Evolutionary conservation across 78 protist genomes (phyloP).

Genomic region (slime mould (Dictyostelium discoideum)): DNA sequence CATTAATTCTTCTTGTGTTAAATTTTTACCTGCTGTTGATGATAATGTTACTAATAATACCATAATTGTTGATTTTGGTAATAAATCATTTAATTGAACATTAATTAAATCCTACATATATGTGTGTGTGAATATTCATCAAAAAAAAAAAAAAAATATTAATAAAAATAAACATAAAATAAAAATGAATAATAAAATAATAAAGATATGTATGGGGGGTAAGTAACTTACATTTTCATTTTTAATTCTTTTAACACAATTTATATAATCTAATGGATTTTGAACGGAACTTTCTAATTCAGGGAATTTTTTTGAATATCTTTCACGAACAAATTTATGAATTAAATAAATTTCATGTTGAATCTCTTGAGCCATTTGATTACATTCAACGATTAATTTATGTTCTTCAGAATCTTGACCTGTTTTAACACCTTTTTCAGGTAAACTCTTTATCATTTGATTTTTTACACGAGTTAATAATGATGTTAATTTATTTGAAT

Average conservation of each 20-base stretch:
- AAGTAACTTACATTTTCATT: slow-evolving; percentile 50
- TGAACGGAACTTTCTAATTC: slow-evolving; percentile 84
- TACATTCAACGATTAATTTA: slow-evolving; percentile 84
- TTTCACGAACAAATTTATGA: slow-evolving; percentile 82
- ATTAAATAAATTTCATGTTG: slow-evolving; percentile 84
- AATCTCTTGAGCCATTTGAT: slow-evolving; percentile 78
- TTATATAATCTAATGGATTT: slow-evolving; percentile 88
- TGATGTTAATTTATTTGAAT: not conserved
- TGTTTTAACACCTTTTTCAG: slow-evolving; percentile 49
- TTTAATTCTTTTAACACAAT: slow-evolving; percentile 78
- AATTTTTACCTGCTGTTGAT: slow-evolving; percentile 37
- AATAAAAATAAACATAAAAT: no score
- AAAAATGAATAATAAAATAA: no score
- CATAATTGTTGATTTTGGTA: slow-evolving; percentile 79
- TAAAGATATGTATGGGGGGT: no score
- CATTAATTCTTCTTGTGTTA: slow-evolving; percentile 41
- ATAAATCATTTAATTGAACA: slow-evolving; percentile 43
- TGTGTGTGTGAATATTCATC: no score
- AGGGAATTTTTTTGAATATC: slow-evolving; percentile 86
- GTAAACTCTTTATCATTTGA: slow-evolving; percentile 26
- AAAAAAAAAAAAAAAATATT: not conserved
- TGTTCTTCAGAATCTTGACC: slow-evolving; percentile 49
- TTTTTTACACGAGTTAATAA: not conserved
- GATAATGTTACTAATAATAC: slow-evolving; percentile 73
- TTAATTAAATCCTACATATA: slow-evolving; percentile 40